Base-by-base conservation (phyloP, 306 rosid species). In the Malus asiatica region DNA sequence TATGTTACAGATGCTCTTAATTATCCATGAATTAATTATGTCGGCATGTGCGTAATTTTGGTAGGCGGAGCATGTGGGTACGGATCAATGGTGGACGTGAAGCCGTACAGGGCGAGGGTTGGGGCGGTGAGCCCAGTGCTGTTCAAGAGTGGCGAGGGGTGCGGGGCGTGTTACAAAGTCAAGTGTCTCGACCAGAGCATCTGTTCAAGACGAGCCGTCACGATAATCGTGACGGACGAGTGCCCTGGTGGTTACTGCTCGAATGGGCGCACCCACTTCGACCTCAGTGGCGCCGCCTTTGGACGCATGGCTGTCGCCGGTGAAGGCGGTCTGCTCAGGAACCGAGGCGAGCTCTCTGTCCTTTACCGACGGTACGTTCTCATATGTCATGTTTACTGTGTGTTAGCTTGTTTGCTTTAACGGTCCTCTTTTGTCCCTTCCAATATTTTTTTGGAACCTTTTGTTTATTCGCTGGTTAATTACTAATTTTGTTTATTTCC, bases 1-100 rank as follows among this genome's bases (percentile, higher is more conserved):
- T 9, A 42, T 2, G 66, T 19, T 13, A 14, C 66, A 61, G 7
- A 14, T 27, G 2, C 1, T 61, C 25, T 55, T 55, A 55, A 55
- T 55, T 20, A 10, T 2, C 11, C 4, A 23, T n/a, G 11, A 3
- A 57, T n/a, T 57, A 20, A 9, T 20, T 57, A 20, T 8, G 23
- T n/a, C 5, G 29, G 61, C 13, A 1, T 11, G 25, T 9, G 14
- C 23, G 11, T 57, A 16, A 63, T 33, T 65, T 33, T 35, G 70
- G 16, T 19, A 93, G 98, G 98, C 8, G 98, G 98, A 52, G 97
- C 98, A 4, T 95, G 98, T 66, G 98, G 98, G 68, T 94, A 94
- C 46, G 97, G 98, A 0, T 75, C 80, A 2, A 52, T 92, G 75
- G 97, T 95, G 87, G 93, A 92, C 64, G 90, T 87, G 85, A 92